Evolutionary conservation across 352 stramenopile species (phyloP).

Genomic region (Aphanomyces astaci): DNA sequence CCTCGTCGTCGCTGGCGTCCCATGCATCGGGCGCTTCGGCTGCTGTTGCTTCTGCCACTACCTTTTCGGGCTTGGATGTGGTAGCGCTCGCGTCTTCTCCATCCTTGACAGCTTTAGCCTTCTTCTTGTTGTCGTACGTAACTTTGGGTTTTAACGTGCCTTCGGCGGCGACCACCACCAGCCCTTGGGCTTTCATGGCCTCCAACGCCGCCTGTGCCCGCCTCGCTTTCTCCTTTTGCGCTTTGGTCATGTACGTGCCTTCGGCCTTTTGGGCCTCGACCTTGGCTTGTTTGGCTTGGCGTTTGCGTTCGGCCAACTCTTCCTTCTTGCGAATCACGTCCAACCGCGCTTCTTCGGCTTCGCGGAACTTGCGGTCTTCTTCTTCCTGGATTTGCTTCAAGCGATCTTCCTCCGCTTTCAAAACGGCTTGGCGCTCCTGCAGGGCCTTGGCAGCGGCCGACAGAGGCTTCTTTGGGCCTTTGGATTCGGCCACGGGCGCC

Average conservation of each 20-base stretch:
- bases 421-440: slow-evolving; percentile 59
- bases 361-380: slow-evolving; percentile 51
- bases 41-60: slow-evolving; percentile 30
- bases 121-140: slow-evolving; percentile 89
- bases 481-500: slow-evolving; percentile 24
- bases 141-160: slow-evolving; percentile 84
- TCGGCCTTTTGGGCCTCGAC: slow-evolving; percentile 93
- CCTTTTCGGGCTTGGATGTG: slow-evolving; percentile 32
- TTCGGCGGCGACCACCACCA: slow-evolving; percentile 47
- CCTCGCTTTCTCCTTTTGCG: slow-evolving; percentile 91
- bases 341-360: slow-evolving; percentile 42
- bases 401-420: slow-evolving; percentile 70
- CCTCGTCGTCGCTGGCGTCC: slow-evolving; percentile 46
- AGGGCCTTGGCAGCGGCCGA: slow-evolving; percentile 64
- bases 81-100: slow-evolving; percentile 29
- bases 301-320: slow-evolving; percentile 30
- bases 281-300: slow-evolving; percentile 61
- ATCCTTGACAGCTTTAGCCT: slow-evolving; percentile 52
- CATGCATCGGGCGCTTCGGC: slow-evolving; percentile 63
- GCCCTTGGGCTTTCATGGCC: slow-evolving; percentile 88
- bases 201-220: slow-evolving; percentile 84
- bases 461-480: slow-evolving; percentile 56
- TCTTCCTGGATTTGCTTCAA: slow-evolving; percentile 28
- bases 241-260: slow-evolving; percentile 99
- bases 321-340: slow-evolving; percentile 79